Conservation (phyloP, 768 basidiomycete species). For the Cystobasidium tubakii region DNA sequence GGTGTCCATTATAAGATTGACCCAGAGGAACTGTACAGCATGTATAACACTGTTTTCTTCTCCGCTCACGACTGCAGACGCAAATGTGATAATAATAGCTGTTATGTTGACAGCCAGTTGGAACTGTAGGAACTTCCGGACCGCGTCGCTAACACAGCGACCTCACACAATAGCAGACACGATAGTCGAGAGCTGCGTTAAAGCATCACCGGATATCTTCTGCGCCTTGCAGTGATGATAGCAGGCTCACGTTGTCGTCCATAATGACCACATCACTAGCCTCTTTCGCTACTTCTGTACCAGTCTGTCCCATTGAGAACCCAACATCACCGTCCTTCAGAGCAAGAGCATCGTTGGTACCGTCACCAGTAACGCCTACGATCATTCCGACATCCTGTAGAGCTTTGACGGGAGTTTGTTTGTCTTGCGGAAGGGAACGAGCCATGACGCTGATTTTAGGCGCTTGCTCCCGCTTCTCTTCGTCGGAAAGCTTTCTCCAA, state of each 20-base stretch:
- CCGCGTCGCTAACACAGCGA: conserved; percentile 35
- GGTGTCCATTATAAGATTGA: conserved; percentile 67
- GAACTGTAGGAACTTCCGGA: conserved; percentile 38
- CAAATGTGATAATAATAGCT: conserved; percentile 89
- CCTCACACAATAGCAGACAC: conserved; percentile 36
- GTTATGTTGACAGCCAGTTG: conserved; percentile 63
- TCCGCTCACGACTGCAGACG: conserved; percentile 94
- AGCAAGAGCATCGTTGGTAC: conserved; percentile 93
- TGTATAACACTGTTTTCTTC: conserved; percentile 76
- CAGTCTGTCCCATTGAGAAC: conserved; percentile 87
- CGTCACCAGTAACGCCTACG: conserved; percentile 64
- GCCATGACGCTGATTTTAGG: conserved; percentile 34
- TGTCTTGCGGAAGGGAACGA: conserved; percentile 32
- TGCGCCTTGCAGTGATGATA: not conserved
- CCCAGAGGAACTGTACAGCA: conserved; percentile 94
- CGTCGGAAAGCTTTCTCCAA: conserved; percentile 30
- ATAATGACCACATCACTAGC: conserved; percentile 95
- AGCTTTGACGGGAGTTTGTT: conserved; percentile 77
- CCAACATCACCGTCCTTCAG: conserved; percentile 95
- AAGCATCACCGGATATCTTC: conserved; percentile 68
- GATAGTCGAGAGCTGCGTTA: conserved; percentile 75
- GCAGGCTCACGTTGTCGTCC: conserved; percentile 63
- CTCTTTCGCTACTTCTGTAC: conserved; percentile 92
- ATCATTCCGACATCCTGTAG: conserved; percentile 58
- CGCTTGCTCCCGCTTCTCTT: conserved; percentile 32